A percentile compares a stretch with the other conserved stretches of the same genome.
These are phyloP conservation scores for Monilinia fructicola DNA, from an alignment of 2,329 filamentous ascomycete species.

Conservation along the genomic window DNA sequence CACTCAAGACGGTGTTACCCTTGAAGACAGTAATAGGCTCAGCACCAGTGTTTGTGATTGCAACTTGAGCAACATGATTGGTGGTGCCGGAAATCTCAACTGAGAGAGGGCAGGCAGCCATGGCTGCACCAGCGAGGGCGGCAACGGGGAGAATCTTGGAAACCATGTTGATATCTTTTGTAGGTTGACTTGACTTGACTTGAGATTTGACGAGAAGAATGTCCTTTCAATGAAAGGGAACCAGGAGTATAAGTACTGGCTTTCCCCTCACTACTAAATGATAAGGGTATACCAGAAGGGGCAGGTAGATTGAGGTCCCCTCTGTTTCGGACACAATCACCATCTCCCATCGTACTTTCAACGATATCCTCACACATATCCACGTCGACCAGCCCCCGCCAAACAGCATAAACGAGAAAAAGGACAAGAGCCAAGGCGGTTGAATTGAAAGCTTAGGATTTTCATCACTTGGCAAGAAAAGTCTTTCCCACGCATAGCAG, in stretches of 20 bases:
- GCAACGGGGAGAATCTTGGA: slow-evolving; percentile 31
- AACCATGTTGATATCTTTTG: slow-evolving; percentile 28
- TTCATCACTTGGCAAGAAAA: background rate
- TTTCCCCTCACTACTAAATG: background rate
- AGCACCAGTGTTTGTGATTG: slow-evolving; percentile 32
- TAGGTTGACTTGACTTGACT: background rate
- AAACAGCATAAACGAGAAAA: background rate
- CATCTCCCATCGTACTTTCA: too few species aligned
- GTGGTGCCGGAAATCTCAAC: slow-evolving; percentile 29
- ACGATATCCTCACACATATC: background rate
- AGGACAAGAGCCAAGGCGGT: slow-evolving; percentile 8
- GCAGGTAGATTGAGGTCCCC: background rate
- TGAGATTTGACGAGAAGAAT: slow-evolving; percentile 3
- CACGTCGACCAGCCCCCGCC: background rate
- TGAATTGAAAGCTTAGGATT: background rate
- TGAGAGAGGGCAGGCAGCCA: slow-evolving; percentile 34
- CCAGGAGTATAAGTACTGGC: slow-evolving; percentile 8
- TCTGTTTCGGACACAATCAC: background rate
- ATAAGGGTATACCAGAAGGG: slow-evolving; percentile 6
- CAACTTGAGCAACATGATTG: slow-evolving; percentile 31
- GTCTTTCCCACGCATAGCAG: slow-evolving; percentile 9
- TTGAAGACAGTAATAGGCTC: slow-evolving; percentile 34
- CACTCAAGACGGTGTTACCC: slow-evolving; percentile 34
- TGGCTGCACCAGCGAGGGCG: slow-evolving; percentile 30
- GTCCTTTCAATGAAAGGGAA: background rate